phyloP scores from a whole-genome alignment of 495 filamentous ascomycete genomes.

The Astrothelium macrocarpum region DNA sequence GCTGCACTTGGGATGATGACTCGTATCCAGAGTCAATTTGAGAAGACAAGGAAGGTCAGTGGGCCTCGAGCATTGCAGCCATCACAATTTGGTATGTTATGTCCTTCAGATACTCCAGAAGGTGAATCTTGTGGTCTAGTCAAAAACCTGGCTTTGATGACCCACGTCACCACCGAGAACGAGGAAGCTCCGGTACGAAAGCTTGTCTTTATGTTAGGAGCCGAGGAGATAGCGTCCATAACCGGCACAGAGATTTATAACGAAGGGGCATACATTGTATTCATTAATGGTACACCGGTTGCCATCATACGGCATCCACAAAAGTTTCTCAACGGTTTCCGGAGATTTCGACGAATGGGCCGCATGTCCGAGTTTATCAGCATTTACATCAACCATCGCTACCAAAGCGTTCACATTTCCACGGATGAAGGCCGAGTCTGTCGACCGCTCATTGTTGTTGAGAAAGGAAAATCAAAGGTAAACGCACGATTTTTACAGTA shows the following conservation, averaged over 20 bases:
- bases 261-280: constrained; percentile 77
- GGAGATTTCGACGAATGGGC: constrained; percentile 73
- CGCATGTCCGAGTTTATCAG: constrained; percentile 89
- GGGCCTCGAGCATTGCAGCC: constrained; percentile 92
- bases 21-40: constrained; percentile 94
- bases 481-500: constrained; percentile 64
- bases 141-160: constrained; percentile 98
- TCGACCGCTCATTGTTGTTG: constrained; percentile 86
- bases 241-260: constrained; percentile 76
- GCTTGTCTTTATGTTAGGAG: constrained; percentile 66
- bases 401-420: constrained; percentile 84
- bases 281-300: constrained; percentile 88
- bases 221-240: constrained; percentile 62
- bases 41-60: constrained; percentile 92
- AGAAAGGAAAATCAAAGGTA: constrained; percentile 71
- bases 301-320: constrained; percentile 76
- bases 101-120: constrained; percentile 93
- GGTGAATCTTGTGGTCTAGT: constrained; percentile 96
- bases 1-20: constrained; percentile 99
- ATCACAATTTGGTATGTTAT: constrained; percentile 96
- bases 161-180: constrained; percentile 92
- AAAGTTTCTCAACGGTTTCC: constrained; percentile 71
- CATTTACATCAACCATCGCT: constrained; percentile 88
- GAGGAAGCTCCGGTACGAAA: constrained; percentile 80
- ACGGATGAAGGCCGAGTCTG: constrained; percentile 96